phyloP scores from a whole-genome alignment of 2,329 filamentous ascomycete species.

The Macrophomina tecta region DNA sequence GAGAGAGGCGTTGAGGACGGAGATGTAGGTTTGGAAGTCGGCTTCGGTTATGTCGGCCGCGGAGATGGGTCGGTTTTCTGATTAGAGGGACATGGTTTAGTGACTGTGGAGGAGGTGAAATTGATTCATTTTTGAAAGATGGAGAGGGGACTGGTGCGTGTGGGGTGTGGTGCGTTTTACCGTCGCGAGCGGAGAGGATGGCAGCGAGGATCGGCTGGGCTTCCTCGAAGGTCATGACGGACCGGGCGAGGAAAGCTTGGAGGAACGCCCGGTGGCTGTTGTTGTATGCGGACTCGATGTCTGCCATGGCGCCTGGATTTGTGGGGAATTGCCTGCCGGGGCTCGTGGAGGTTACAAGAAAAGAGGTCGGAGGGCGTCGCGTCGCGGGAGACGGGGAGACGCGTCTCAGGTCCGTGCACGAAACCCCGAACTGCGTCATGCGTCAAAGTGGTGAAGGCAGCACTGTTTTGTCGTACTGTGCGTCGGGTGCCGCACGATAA shows the following conservation, averaged over 20 bases:
- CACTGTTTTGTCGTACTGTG: too few relatives aligned
- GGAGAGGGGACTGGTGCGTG: not conserved
- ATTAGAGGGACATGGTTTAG: not conserved
- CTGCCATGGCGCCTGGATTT: constrained; percentile 9
- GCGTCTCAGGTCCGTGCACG: not conserved
- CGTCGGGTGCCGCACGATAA: too few relatives aligned
- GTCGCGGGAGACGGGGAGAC: constrained; percentile 9
- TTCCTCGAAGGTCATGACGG: constrained; percentile 76
- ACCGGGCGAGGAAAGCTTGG: constrained; percentile 82
- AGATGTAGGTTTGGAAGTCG: constrained; percentile 72
- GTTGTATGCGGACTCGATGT: constrained; percentile 49
- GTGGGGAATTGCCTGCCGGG: not conserved
- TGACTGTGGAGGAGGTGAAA: not conserved
- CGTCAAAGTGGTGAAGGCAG: not conserved
- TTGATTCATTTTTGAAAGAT: too few relatives aligned
- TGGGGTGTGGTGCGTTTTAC: constrained; percentile 37
- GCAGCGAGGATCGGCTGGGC: constrained; percentile 75
- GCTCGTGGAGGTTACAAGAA: not conserved
- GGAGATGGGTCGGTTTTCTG: constrained; percentile 48
- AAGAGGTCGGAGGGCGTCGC: not conserved
- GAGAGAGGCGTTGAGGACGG: constrained; percentile 72
- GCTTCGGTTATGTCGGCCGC: constrained; percentile 70
- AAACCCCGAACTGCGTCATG: not conserved
- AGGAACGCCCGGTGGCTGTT: constrained; percentile 86
- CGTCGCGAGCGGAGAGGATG: constrained; percentile 67